Evolutionary conservation across 495 filamentous ascomycete genomes (phyloP).

Genomic region (Xylaria acuta): DNA sequence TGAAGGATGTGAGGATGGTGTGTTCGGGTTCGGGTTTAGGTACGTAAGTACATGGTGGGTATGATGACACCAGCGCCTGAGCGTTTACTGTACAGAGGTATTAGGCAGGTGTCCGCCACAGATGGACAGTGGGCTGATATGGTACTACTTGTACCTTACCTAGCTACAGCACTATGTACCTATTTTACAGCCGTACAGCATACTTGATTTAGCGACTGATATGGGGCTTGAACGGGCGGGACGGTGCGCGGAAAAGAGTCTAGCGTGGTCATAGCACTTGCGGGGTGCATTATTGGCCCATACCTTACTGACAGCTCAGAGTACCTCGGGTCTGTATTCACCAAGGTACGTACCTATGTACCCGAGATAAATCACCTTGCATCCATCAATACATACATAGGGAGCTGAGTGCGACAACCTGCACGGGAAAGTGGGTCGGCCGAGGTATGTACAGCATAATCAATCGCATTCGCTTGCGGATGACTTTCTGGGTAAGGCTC

Average conservation of each 20-base stretch:
- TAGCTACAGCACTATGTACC: too few species aligned
- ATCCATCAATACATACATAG: background rate
- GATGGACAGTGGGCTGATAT: background rate
- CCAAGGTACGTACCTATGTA: background rate
- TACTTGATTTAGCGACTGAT: background rate
- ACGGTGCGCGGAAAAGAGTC: background rate
- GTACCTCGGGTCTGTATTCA: background rate
- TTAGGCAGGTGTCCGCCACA: background rate
- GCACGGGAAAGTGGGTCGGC: slow-evolving; percentile 18
- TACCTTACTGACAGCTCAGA: too few species aligned
- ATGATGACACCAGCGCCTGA: slow-evolving; percentile 7
- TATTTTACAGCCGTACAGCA: background rate
- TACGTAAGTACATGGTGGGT: slow-evolving; percentile 10
- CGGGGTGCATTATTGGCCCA: slow-evolving; percentile 20
- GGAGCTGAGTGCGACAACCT: background rate
- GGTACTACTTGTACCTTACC: background rate
- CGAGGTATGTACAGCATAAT: slow-evolving; percentile 20
- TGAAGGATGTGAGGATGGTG: background rate
- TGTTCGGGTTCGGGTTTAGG: background rate
- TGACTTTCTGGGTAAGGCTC: slow-evolving; percentile 1
- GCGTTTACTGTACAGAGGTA: too few species aligned
- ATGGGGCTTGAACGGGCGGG: background rate
- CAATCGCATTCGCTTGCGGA: slow-evolving; percentile 15
- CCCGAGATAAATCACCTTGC: background rate
- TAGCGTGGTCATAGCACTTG: slow-evolving; percentile 12